These are phyloP conservation scores for Aspergillus caelatus DNA, from an alignment of 2,329 filamentous ascomycete species.

Conservation along the genomic window DNA sequence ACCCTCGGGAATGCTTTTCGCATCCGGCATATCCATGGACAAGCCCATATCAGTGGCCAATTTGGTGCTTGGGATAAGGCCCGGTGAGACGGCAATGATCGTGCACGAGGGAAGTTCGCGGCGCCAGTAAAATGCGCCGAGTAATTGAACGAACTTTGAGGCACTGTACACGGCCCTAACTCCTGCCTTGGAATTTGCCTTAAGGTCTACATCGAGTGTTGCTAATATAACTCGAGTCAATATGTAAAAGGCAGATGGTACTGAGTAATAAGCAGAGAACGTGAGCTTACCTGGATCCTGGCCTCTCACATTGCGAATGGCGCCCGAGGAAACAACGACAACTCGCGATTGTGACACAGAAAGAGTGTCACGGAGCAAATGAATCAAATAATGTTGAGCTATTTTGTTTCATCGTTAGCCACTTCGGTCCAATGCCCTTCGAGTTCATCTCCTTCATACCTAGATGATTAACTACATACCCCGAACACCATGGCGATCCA, in stretches of 20 bases:
- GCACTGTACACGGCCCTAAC: slow-evolving; percentile 24
- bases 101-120: slow-evolving; percentile 24
- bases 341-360: slow-evolving; percentile 24
- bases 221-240: neutral
- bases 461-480: neutral
- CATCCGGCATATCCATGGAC: slow-evolving; percentile 1
- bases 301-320: slow-evolving; percentile 24
- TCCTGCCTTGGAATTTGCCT: slow-evolving; percentile 17
- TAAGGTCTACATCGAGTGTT: neutral
- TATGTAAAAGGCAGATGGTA: neutral
- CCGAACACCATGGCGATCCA: neutral
- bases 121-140: slow-evolving; percentile 30
- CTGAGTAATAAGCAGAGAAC: neutral
- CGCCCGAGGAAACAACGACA: slow-evolving; percentile 28
- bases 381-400: neutral
- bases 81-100: slow-evolving; percentile 28
- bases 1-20: neutral
- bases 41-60: neutral
- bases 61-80: neutral
- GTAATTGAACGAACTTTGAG: slow-evolving; percentile 27
- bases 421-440: neutral
- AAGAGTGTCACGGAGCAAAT: slow-evolving; percentile 15
- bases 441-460: neutral
- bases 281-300: slow-evolving; percentile 24
- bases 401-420: neutral